Evolutionary conservation across 305 asterid species (phyloP).

Genomic region (Rubia tinctorum): DNA sequence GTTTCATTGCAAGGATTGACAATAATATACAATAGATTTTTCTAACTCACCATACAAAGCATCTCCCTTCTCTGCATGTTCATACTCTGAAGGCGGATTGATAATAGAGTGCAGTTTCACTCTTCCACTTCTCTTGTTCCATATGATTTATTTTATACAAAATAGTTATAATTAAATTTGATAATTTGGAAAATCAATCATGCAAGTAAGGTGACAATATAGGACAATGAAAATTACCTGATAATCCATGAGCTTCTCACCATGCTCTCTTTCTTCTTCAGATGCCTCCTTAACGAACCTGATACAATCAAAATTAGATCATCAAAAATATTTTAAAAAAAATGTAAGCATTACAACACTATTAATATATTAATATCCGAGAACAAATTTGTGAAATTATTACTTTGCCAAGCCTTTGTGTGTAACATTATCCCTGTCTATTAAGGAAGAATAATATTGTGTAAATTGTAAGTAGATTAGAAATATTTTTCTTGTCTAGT

Average conservation of each 20-base stretch:
- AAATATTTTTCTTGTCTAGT: no score
- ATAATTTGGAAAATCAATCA: neutral
- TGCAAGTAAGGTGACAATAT: neutral
- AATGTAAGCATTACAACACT: no score
- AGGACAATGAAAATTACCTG: constrained; percentile 38
- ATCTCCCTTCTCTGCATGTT: constrained; percentile 75
- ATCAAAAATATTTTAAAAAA: neutral
- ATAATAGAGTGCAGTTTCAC: constrained; percentile 52
- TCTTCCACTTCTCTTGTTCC: constrained; percentile 83
- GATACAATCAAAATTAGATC: neutral
- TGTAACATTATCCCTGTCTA: constrained; percentile 83
- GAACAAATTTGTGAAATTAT: constrained; percentile 8
- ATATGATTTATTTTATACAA: neutral
- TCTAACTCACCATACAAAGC: constrained; percentile 55
- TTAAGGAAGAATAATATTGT: no score
- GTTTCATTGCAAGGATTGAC: neutral
- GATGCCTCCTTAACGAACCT: constrained; percentile 61
- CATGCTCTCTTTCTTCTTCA: constrained; percentile 74
- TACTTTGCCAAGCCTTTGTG: constrained; percentile 86
- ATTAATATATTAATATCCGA: neutral
- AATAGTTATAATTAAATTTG: neutral
- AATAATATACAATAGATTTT: neutral
- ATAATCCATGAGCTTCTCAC: constrained; percentile 74
- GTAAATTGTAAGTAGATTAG: no score
- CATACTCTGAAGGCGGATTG: constrained; percentile 57